These are phyloP conservation scores for Gonapodya prolifera DNA, from an alignment of 192 early-diverging fungal species.

Conservation along the genomic window DNA sequence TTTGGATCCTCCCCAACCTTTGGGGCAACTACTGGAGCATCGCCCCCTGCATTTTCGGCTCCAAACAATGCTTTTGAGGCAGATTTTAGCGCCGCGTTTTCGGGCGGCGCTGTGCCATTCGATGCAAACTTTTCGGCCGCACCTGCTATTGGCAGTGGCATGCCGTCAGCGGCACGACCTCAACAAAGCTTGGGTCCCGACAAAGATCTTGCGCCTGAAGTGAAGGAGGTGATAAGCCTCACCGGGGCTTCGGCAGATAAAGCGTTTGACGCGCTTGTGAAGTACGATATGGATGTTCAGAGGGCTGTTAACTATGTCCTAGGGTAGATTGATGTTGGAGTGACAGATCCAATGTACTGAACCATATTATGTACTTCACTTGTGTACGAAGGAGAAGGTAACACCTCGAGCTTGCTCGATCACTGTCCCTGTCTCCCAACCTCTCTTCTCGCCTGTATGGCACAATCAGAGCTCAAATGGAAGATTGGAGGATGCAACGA, in stretches of 20 bases:
- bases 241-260: neutral
- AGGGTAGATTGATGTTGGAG: neutral
- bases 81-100: neutral
- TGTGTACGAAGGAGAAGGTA: too few relatives aligned
- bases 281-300: constrained; percentile 1
- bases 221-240: neutral
- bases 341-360: too few relatives aligned
- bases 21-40: neutral
- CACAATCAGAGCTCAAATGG: too few relatives aligned
- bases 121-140: neutral
- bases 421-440: too few relatives aligned
- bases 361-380: too few relatives aligned
- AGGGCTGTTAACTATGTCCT: neutral
- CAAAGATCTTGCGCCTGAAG: neutral
- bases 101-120: neutral
- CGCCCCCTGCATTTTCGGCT: neutral
- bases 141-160: neutral
- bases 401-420: too few relatives aligned
- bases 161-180: neutral
- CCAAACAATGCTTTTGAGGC: neutral
- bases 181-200: neutral
- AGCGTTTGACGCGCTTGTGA: constrained; percentile 1
- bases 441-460: too few relatives aligned
- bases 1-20: neutral
- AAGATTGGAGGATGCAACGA: too few relatives aligned